Base-by-base conservation (phyloP, 768 basidiomycete species). In the Heimioporus sp. region DNA sequence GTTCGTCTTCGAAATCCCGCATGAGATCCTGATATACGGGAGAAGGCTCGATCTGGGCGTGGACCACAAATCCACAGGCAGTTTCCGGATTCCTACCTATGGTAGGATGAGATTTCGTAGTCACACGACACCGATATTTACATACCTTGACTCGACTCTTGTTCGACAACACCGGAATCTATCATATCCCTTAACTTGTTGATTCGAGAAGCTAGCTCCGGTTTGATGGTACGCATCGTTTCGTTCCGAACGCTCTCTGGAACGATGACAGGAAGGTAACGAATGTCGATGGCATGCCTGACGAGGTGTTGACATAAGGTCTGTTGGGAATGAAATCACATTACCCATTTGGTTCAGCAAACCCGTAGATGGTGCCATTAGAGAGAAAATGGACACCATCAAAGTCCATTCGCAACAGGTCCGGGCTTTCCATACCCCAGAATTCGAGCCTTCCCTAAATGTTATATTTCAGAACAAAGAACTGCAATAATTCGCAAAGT, bases 361-460 rank as follows among this genome's bases (percentile, higher is more conserved):
- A 76, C 2, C 87, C 90, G 60, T 84, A 89, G n/a, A 93, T 78
- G 0, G 87, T 79, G 0, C 90, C 90, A 49, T 87, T 86, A 21
- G 76, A 65, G 11, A 87, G 58, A 62, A 90, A 85, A 66, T 92
- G 90, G 20, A 92, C 73, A 1, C 87, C 90, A 63, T 87, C 85
- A 55, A 92, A 84, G 53, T 91, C 86, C 2, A 91, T 69, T 32
- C 80, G 75, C 39, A 90, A 65, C 43, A 87, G 84, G 42, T 83
- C 82, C 0, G 73, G 66, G 5, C 67, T 77, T n/a, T 66, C 65
- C 8, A 72, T 60, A 56, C 85, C 79, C 13, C 76, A 76, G n/a
- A 90, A 62, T 53, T 91, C 89, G 20, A 90, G 74, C 55, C 80
- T 83, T 34, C 89, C 90, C 89, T 91, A 53, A 31, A 50, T 1